Evolutionary conservation across 257 asterid genomes (phyloP).

Genomic region (Primulina tabacum): DNA sequence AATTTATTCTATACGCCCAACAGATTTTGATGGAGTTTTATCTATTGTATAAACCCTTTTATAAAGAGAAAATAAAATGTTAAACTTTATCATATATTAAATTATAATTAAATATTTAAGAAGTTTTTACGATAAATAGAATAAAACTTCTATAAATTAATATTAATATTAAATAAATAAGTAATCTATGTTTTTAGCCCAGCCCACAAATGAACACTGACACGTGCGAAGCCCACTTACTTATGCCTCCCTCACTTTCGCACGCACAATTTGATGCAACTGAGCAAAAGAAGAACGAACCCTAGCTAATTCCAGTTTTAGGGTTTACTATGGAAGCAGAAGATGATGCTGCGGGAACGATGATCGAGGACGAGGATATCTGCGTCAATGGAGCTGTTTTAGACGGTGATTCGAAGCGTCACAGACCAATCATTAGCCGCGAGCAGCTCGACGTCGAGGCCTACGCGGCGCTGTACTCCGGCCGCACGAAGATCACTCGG

Average conservation of each 20-base stretch:
- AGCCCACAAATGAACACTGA: neutral
- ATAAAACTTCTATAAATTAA: no score
- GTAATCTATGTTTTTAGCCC: no score
- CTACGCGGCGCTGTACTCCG: conserved; percentile 79
- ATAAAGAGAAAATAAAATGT: no score
- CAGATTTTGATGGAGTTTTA: no score
- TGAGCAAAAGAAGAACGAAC: conserved; percentile 27
- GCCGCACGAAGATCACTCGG: conserved; percentile 81
- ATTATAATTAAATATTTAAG: no score
- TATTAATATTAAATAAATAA: no score
- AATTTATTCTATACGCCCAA: no score
- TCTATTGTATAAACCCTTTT: no score
- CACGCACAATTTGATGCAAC: conserved; percentile 1
- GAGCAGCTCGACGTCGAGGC: conserved; percentile 94
- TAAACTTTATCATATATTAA: no score
- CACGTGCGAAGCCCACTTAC: conserved; percentile 22
- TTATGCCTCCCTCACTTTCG: neutral
- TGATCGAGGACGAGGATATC: conserved; percentile 64
- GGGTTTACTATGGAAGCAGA: conserved; percentile 60
- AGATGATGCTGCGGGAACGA: conserved; percentile 41
- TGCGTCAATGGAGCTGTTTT: conserved; percentile 51
- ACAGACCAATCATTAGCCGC: conserved; percentile 78
- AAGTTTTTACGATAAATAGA: no score
- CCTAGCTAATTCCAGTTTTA: conserved; percentile 33
- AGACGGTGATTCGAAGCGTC: conserved; percentile 48